Percentiles rank a stretch among this genome's conserved stretches.
phyloP scores from a whole-genome alignment of 768 basidiomycete species.

The Fomitopsis pulvina region DNA sequence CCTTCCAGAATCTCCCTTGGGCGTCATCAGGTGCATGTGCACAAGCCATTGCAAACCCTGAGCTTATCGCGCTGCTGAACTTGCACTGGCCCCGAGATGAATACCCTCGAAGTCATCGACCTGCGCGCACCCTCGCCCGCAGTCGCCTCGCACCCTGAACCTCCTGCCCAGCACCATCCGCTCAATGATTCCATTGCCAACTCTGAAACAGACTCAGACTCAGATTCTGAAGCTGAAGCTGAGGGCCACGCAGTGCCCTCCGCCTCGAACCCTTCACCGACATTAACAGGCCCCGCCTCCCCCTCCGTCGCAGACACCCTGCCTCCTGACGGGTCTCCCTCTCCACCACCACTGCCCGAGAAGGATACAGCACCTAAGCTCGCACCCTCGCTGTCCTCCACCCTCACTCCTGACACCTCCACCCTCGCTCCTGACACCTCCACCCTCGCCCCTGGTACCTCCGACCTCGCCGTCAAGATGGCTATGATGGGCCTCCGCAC shows the following conservation, averaged over 20 bases:
- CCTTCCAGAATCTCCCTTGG: too few species aligned
- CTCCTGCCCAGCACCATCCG: neutral
- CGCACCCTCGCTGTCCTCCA: too few species aligned
- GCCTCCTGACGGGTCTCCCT: neutral
- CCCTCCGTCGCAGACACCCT: neutral
- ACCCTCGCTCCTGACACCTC: neutral
- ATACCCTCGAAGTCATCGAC: neutral
- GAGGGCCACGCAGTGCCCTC: neutral
- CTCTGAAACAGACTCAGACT: neutral
- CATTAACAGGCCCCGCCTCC: neutral
- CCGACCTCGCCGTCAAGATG: constrained; percentile 5
- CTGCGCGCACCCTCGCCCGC: neutral
- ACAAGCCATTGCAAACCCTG: too few species aligned
- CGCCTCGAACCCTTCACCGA: neutral
- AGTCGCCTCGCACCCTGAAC: neutral
- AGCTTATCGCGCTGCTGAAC: too few species aligned
- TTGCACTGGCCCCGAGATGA: too few species aligned
- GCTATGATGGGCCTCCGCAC: constrained; percentile 8
- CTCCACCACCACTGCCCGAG: neutral
- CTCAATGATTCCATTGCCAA: neutral
- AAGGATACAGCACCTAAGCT: too few species aligned
- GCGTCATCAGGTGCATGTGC: too few species aligned
- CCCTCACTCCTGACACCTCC: neutral
- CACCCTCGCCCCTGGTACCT: neutral
- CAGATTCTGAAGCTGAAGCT: neutral